Conservation (phyloP, 371 early-diverging fungal genomes). For the Mortierella sp. region DNA sequence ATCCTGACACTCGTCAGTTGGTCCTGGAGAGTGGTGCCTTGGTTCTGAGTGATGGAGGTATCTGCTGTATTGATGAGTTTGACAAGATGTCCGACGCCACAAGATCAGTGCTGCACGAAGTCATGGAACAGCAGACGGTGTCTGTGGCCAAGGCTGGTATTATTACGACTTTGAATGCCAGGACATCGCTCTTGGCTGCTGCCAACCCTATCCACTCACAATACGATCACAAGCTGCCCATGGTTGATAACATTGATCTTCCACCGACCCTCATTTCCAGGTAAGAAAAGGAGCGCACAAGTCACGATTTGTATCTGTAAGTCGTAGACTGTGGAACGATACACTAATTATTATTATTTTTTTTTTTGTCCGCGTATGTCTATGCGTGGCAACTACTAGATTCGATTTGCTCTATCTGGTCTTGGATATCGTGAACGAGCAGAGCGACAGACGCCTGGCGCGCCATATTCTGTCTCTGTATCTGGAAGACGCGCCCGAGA, state of each 20-base stretch:
- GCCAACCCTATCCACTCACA: constrained; percentile 98
- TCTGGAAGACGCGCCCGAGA: constrained; percentile 71
- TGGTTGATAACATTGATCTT: constrained; percentile 97
- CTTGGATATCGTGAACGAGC: constrained; percentile 91
- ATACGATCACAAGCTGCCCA: constrained; percentile 89
- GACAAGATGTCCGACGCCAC: constrained; percentile 99
- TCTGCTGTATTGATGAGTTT: constrained; percentile 99
- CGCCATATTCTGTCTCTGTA: constrained; percentile 90
- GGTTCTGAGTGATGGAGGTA: constrained; percentile 97
- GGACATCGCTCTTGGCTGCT: constrained; percentile 98
- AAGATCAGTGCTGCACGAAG: constrained; percentile 98
- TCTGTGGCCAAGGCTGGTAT: constrained; percentile 99
- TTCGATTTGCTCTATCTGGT: constrained; percentile 98
- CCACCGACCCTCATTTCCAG: constrained; percentile 97
- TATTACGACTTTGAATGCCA: constrained; percentile 98
- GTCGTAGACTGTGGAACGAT: too few relatives aligned
- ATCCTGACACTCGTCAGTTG: constrained; percentile 96
- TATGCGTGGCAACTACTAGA: constrained; percentile 45
- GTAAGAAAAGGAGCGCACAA: too few relatives aligned
- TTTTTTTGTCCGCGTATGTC: too few relatives aligned
- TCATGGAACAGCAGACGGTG: constrained; percentile 99
- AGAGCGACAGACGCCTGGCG: constrained; percentile 89
- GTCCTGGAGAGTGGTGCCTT: constrained; percentile 99
- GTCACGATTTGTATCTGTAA: too few relatives aligned
- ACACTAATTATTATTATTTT: too few relatives aligned